Conservation (phyloP, 768 basidiomycete species). For the Gautieria morchelliformis region DNA sequence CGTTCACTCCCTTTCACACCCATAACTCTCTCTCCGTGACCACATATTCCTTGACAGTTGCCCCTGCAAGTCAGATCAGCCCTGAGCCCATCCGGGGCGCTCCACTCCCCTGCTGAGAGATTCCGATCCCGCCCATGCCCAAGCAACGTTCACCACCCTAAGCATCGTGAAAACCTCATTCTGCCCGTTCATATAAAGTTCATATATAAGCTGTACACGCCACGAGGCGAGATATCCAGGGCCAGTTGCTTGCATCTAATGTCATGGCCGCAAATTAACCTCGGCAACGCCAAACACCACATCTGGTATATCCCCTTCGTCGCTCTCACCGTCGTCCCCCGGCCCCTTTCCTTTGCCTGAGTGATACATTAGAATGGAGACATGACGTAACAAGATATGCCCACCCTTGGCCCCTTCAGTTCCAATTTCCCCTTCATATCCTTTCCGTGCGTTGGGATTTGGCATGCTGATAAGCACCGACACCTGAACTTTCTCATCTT, state of each 20-base stretch:
- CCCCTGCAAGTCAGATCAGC: too few relatives aligned
- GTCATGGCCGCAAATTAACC: constrained; percentile 3
- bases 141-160: too few relatives aligned
- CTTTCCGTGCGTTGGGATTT: constrained; percentile 2
- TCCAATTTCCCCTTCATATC: not conserved
- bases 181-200: too few relatives aligned
- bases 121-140: too few relatives aligned
- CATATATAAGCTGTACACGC: too few relatives aligned
- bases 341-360: constrained; percentile 1
- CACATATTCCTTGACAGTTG: too few relatives aligned
- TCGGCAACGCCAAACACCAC: constrained; percentile 5
- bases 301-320: constrained; percentile 3
- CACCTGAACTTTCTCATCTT: constrained; percentile 3
- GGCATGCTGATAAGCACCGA: constrained; percentile 9
- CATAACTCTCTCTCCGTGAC: too few relatives aligned
- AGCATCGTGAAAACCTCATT: too few relatives aligned
- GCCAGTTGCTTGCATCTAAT: not conserved
- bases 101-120: too few relatives aligned
- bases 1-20: too few relatives aligned
- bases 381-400: not conserved
- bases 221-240: too few relatives aligned
- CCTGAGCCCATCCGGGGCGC: too few relatives aligned
- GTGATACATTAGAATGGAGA: not conserved
- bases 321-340: not conserved
- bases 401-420: not conserved